Evolutionary conservation across 495 filamentous ascomycete species (phyloP).

Genomic region (Hyaloscypha finlandica): DNA sequence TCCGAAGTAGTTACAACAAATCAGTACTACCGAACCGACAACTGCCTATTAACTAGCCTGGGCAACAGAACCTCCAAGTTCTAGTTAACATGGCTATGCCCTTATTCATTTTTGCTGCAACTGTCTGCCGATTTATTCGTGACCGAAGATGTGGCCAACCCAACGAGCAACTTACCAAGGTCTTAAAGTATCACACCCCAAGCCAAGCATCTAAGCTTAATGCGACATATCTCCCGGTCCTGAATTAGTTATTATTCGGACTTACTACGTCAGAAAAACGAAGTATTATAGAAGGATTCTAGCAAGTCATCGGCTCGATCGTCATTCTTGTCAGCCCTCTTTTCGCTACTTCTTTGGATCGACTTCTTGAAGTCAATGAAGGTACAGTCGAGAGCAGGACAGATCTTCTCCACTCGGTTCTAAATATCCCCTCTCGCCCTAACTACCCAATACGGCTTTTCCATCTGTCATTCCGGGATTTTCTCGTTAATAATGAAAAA

Average conservation of each 20-base stretch:
- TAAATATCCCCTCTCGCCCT: slow-evolving; percentile 25
- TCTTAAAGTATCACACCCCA: slow-evolving; percentile 33
- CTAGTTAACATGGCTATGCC: slow-evolving; percentile 40
- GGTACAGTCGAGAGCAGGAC: neutral
- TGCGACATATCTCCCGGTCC: slow-evolving; percentile 38
- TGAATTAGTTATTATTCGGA: slow-evolving; percentile 31
- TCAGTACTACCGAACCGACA: neutral
- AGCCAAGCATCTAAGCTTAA: slow-evolving; percentile 33
- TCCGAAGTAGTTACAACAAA: slow-evolving; percentile 6
- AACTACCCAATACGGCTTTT: slow-evolving; percentile 30
- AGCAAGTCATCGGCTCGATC: slow-evolving; percentile 38
- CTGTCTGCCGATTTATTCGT: slow-evolving; percentile 37
- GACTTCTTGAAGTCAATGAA: neutral
- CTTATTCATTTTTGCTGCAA: slow-evolving; percentile 48
- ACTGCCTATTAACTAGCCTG: neutral
- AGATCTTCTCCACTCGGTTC: slow-evolving; percentile 29
- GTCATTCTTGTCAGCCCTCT: too few relatives aligned
- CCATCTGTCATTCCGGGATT: slow-evolving; percentile 55
- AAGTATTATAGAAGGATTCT: slow-evolving; percentile 25
- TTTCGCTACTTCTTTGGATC: neutral
- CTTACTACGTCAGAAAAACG: slow-evolving; percentile 5
- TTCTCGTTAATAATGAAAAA: slow-evolving; percentile 41
- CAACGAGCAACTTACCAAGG: slow-evolving; percentile 25
- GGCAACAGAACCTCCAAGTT: slow-evolving; percentile 1
- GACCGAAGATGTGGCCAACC: slow-evolving; percentile 23